Evolutionary conservation across 1,284 basidiomycete genomes (phyloP), one percentile per base, ranked within the genome.

Genomic region (Trichosporon sp.): DNA sequence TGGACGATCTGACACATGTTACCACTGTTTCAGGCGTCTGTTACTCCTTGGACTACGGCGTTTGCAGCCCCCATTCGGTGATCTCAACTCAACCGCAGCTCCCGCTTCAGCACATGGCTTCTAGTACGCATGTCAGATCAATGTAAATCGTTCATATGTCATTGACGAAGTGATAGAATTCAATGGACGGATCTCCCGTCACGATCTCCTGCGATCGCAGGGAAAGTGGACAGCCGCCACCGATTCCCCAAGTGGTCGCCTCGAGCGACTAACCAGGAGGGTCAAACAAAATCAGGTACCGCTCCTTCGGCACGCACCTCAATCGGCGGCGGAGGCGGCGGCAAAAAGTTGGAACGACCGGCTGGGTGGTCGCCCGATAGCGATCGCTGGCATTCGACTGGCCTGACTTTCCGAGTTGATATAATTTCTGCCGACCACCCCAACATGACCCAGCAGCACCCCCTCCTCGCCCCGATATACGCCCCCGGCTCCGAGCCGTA

Each of bases 401-500:
- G 51, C n/a, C 51, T 21, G 51, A 54, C 51, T 54, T 54, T 54
- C 51, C n/a, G 51, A 54, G 51, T 54, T 26, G 19, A 54, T 26
- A 54, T 26, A 21, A 16, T 1, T 12, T 63, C 70, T 19, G 32
- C 35, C 35, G 6, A 37, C 8, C 35, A 37, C 6, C 59, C 26
- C 59, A 16, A 71, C 73, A 70, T 70, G 69, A 37, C 68, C 65
- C 40, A 46, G 40, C 59, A 68, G 46, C 67, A 75, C 70, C 66
- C 75, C 48, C 76, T 81, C 12, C 76, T 85, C 8, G 76, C 82
- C 8, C 84, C 84, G 31, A 71, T 85, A 70, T 83, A 82, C 73
- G 75, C 82, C 21, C 82, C 83, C 6, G 86, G 86, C 0, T 83
- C 84, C 74, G 86, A 87, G 76, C 87, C 86, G 0, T 73, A 95